Evolutionary conservation across 208 protist genomes (phyloP).

Genomic region (Novymonas esmeraldas): DNA sequence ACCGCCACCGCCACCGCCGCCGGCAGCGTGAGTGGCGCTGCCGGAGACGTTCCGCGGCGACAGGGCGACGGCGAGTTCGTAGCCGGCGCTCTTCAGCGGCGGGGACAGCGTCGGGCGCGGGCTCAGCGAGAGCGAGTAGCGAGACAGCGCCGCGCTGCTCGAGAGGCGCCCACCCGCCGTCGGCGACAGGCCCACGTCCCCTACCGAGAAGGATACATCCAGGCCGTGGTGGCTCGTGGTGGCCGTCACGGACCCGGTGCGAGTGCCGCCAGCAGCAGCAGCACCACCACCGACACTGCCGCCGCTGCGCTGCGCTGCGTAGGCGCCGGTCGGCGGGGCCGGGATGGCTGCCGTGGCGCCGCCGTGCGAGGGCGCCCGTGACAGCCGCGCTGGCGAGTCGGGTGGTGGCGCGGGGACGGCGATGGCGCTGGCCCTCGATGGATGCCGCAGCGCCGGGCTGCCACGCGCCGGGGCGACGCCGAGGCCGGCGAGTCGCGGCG

Average conservation of each 20-base stretch:
- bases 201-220: constrained; percentile 3
- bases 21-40: neutral
- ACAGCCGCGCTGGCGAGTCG: neutral
- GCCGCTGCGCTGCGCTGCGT: neutral
- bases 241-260: too few species aligned
- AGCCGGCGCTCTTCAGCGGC: neutral
- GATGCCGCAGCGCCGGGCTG: neutral
- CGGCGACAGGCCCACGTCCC: neutral
- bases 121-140: neutral
- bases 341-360: neutral
- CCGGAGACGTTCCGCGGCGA: neutral
- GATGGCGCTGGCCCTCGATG: neutral
- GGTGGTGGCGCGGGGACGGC: neutral
- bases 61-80: neutral
- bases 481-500: neutral
- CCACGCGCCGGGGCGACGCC: neutral
- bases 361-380: neutral
- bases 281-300: neutral
- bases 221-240: neutral
- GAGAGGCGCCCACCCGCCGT: neutral
- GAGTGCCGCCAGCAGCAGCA: neutral
- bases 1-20: neutral
- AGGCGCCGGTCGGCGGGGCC: neutral
- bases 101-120: neutral
- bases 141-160: neutral